Conservation (phyloP, 192 early-diverging fungal species). For the Backusella sp. region DNA sequence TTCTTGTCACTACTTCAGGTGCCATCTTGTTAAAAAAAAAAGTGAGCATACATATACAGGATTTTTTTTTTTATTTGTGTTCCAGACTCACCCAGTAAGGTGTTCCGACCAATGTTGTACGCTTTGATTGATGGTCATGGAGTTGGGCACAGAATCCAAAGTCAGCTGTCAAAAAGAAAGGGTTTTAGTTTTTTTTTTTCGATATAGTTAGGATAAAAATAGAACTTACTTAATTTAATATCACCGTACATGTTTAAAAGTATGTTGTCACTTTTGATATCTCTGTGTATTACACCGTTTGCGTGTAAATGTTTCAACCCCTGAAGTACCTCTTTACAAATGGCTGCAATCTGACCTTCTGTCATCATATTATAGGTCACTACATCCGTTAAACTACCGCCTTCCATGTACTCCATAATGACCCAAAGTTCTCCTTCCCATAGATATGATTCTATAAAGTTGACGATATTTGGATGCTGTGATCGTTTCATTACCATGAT, state of each 20-base stretch:
- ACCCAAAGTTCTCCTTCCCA: conserved; percentile 87
- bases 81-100: conserved; percentile 72
- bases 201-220: neutral
- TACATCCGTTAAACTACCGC: conserved; percentile 81
- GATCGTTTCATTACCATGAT: conserved; percentile 85
- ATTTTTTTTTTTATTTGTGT: neutral
- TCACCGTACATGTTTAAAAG: conserved; percentile 63
- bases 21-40: conserved; percentile 64
- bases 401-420: conserved; percentile 95
- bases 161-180: conserved; percentile 56
- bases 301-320: conserved; percentile 77
- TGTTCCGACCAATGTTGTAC: conserved; percentile 84
- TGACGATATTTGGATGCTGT: conserved; percentile 82
- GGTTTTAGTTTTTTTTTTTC: neutral
- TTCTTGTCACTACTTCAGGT: conserved; percentile 93
- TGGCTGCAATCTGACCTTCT: conserved; percentile 83
- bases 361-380: conserved; percentile 79
- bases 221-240: conserved; percentile 67
- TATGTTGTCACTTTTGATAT: conserved; percentile 89
- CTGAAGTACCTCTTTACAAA: conserved; percentile 75
- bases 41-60: neutral
- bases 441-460: conserved; percentile 83
- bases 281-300: conserved; percentile 81
- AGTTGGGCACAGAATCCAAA: conserved; percentile 89
- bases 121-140: conserved; percentile 66